Evolutionary conservation across 1,284 basidiomycete species (phyloP), one percentile per base, ranked within the genome.

Genomic region (Ganoderma meredithae): DNA sequence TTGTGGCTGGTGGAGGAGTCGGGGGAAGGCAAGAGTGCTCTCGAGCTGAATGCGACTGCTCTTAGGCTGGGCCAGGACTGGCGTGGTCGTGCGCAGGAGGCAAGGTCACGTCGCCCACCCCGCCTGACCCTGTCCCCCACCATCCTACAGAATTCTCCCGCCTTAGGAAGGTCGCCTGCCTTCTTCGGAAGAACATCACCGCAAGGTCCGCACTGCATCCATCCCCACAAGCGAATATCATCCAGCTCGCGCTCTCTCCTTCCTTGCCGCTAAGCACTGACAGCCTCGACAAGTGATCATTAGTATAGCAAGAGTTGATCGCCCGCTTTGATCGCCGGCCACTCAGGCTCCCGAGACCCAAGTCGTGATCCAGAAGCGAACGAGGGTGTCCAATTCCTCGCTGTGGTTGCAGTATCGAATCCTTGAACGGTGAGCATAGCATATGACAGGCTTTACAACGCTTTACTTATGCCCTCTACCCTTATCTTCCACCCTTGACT

Each of bases 401-500:
- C 27, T 31, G 27, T 31, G 2, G 27, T 8, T 8, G 33, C 7
- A 36, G 36, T 8, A 9, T 36, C 36, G 36, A 36, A 9, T 9
- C 36, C 36, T 36, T 9, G 7, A 9, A 36, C 36, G 36, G 36
- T 36, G 36, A 12, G 19, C 7, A 47, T 47, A 22, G 44, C 7
- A 47, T n/a, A 22, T 55, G 39, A 63, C 64, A 63, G 13, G 59
- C n/a, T 40, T 59, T 12, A 59, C 36, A 59, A 40, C 7, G 36
- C 56, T 47, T 49, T 62, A 10, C 33, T 49, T 27, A 62, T 62
- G n/a, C 82, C 83, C 71, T 88, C 86, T 0, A 75, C 74, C 31
- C 76, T 76, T 17, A 88, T 81, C 47, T 78, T 77, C 86, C 86
- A 89, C 0, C 83, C 84, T 7, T 76, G 63, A 10, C 31, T 69